Percentiles rank a stretch among this genome's conserved stretches.
phyloP scores from a whole-genome alignment of 805 yeast species.

The Scheffersomyces lignosus region DNA sequence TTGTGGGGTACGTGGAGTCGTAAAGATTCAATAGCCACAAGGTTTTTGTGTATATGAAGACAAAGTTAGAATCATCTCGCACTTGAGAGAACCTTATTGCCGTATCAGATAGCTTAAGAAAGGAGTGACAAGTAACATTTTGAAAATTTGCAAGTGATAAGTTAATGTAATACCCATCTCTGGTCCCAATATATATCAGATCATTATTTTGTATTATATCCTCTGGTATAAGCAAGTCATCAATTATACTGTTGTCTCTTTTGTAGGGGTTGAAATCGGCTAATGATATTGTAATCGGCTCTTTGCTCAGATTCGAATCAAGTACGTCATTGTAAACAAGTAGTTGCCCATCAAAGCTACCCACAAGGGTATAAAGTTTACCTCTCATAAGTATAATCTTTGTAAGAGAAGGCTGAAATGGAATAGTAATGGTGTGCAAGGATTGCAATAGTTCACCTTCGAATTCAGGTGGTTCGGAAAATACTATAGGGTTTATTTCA shows the following conservation, averaged over 20 bases:
- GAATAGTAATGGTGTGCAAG: no score
- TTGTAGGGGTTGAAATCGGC: constrained; percentile 5
- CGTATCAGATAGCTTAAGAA: constrained; percentile 25
- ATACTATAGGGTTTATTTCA: not conserved
- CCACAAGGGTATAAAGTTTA: no score
- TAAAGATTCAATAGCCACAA: constrained; percentile 34
- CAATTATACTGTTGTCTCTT: not conserved
- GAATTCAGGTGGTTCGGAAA: not conserved
- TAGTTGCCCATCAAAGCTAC: no score
- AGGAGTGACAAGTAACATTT: constrained; percentile 8
- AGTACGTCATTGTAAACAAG: no score
- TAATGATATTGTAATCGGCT: not conserved
- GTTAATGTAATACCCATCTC: constrained; percentile 28
- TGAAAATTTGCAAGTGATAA: constrained; percentile 8
- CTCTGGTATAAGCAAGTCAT: constrained; percentile 18
- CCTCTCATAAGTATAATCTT: no score
- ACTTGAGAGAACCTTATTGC: constrained; percentile 20
- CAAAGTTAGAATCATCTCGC: constrained; percentile 16
- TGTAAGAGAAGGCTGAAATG: no score
- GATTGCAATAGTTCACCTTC: not conserved
- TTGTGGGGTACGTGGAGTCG: constrained; percentile 25
- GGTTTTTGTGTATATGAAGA: constrained; percentile 24
- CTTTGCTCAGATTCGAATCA: no score
- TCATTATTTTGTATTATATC: constrained; percentile 11
- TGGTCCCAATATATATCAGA: constrained; percentile 29